phyloP scores from a whole-genome alignment of 148 eudicot genomes.

The Amaranthus palmeri region DNA sequence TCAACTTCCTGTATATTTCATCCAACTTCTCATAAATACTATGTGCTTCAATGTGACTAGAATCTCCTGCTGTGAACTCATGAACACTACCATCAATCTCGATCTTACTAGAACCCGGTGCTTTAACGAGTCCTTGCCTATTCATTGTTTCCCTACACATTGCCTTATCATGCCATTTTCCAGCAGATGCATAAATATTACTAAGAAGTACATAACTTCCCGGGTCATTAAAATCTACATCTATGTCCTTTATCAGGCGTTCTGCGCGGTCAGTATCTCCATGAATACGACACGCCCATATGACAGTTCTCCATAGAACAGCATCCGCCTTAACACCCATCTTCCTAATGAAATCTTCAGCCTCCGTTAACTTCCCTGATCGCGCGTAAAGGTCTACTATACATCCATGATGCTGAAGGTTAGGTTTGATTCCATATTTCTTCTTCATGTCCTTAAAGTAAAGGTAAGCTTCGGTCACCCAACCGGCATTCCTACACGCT shows the following conservation, averaged over 20 bases:
- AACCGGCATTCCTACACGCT: slow-evolving; percentile 48
- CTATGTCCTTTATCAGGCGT: slow-evolving; percentile 35
- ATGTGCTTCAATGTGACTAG: slow-evolving; percentile 31
- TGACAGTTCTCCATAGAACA: slow-evolving; percentile 42
- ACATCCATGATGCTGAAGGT: slow-evolving; percentile 48
- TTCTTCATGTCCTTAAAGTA: slow-evolving; percentile 28
- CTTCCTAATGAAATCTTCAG: slow-evolving; percentile 39
- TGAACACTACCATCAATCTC: slow-evolving; percentile 37
- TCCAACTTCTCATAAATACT: slow-evolving; percentile 32
- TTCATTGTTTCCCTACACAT: slow-evolving; percentile 32
- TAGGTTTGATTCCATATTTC: slow-evolving; percentile 34
- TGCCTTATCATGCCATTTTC: slow-evolving; percentile 46
- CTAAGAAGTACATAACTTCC: slow-evolving; percentile 39
- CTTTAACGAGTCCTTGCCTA: slow-evolving; percentile 36
- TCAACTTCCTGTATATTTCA: slow-evolving; percentile 34
- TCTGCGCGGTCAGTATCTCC: slow-evolving; percentile 42
- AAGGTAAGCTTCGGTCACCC: slow-evolving; percentile 29
- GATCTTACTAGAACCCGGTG: slow-evolving; percentile 42
- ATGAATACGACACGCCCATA: slow-evolving; percentile 46
- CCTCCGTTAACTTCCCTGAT: slow-evolving; percentile 39
- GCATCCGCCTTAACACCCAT: slow-evolving; percentile 39
- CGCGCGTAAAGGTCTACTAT: slow-evolving; percentile 45
- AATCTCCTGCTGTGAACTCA: slow-evolving; percentile 44
- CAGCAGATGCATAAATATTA: slow-evolving; percentile 40
- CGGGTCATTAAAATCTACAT: slow-evolving; percentile 27